These are phyloP conservation scores for Rubus parviflorus DNA, from an alignment of 306 rosid genomes.

Conservation along the genomic window DNA sequence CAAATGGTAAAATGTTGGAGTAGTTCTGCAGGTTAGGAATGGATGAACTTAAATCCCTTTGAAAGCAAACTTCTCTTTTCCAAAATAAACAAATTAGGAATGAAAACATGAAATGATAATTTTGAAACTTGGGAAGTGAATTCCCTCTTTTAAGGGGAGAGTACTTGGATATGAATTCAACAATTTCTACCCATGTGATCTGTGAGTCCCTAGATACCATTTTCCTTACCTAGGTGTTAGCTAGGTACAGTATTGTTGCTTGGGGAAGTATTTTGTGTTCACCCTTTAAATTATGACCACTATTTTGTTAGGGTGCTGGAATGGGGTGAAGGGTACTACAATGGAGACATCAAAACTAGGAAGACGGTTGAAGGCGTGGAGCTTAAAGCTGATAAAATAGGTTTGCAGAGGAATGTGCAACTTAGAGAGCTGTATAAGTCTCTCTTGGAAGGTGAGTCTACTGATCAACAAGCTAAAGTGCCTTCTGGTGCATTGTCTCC, in stretches of 20 bases:
- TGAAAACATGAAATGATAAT: not conserved
- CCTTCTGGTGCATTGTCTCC: slow-evolving; percentile 73
- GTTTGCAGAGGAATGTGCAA: slow-evolving; percentile 75
- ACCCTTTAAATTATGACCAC: not conserved
- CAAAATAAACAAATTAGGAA: not conserved
- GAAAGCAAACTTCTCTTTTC: not conserved
- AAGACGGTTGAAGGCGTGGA: slow-evolving; percentile 66
- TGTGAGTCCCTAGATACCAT: not conserved
- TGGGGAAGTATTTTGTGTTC: not conserved
- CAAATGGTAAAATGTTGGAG: not conserved
- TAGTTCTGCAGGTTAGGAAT: not conserved
- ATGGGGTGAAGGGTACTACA: slow-evolving; percentile 85
- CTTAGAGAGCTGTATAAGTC: slow-evolving; percentile 71
- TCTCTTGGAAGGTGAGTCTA: slow-evolving; percentile 54
- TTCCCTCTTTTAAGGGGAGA: not conserved
- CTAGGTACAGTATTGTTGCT: not conserved
- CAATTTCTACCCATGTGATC: slow-evolving; percentile 1
- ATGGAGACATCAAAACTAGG: slow-evolving; percentile 80
- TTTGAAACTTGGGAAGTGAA: not conserved
- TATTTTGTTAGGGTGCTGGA: slow-evolving; percentile 56
- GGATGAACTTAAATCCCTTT: not conserved
- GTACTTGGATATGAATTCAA: not conserved
- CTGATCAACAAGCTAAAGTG: slow-evolving; percentile 51
- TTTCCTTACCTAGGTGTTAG: not conserved
- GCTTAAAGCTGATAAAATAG: slow-evolving; percentile 48